Evolutionary conservation across 306 rosid genomes (phyloP).

Genomic region (Cucumis cinereus): DNA sequence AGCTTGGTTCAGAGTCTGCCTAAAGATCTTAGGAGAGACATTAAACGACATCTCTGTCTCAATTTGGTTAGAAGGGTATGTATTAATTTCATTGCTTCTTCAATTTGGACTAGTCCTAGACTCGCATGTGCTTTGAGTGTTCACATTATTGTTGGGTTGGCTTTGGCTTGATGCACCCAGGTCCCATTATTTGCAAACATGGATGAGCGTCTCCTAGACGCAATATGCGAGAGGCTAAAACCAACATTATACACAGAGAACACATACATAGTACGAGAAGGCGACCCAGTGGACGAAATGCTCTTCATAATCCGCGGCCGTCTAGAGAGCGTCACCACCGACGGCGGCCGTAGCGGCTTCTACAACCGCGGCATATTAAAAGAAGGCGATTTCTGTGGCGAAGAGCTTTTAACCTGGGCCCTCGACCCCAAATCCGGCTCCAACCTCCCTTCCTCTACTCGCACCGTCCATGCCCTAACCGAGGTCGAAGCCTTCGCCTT

Average conservation of each 20-base stretch:
- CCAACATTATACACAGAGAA: conserved; percentile 64
- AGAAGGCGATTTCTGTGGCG: conserved; percentile 84
- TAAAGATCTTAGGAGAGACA: conserved; percentile 45
- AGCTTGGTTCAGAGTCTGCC: conserved; percentile 37
- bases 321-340: conserved; percentile 79
- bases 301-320: conserved; percentile 80
- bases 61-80: conserved; percentile 81
- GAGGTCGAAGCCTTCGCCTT: conserved; percentile 94
- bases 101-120: too few species aligned
- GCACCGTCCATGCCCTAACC: conserved; percentile 67
- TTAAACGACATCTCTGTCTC: conserved; percentile 46
- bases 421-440: conserved; percentile 66
- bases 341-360: conserved; percentile 92
- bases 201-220: conserved; percentile 87
- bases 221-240: conserved; percentile 80
- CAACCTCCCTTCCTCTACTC: conserved; percentile 77
- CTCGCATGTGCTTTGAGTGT: too few species aligned
- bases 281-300: conserved; percentile 87
- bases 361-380: conserved; percentile 71
- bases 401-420: conserved; percentile 92
- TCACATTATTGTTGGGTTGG: too few species aligned
- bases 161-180: conserved; percentile 18
- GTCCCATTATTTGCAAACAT: conserved; percentile 86
- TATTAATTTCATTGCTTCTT: background rate
- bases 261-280: conserved; percentile 71